Evolutionary conservation across 2,329 filamentous ascomycete species (phyloP), one percentile per base, ranked within the genome.

Genomic region (Cadophora malorum): DNA sequence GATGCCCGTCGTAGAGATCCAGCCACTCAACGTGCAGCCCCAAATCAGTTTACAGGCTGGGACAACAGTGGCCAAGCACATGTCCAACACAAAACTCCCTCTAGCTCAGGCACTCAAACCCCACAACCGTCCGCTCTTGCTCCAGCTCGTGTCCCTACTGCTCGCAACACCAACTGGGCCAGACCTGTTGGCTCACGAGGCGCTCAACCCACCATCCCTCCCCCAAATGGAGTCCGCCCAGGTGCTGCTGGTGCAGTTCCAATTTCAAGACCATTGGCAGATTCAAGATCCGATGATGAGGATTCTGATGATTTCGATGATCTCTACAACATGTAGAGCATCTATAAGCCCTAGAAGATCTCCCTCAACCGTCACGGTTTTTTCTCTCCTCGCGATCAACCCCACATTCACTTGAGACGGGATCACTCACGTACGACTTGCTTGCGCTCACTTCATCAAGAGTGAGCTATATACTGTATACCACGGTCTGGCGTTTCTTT

Each of bases 41-140:
- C 60, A 16, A 59, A 66, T 4, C 12, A 19, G 0, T 73, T 64
- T 31, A 73, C 63, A 50, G 69, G 63, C 2, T 73, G 65, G 33
- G 72, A 73, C 55, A 61, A 67, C 19, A 47, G 25, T 33, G 73
- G 73, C 28, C 52, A 64, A 21, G 50, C 47, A 6, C 70, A 73
- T 21, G 1, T 35, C 19, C 64, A 65, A n/a, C 63, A 67, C 4
- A 21, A 49, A 16, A 4, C 14, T 41, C 55, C 63, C 0, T 69
- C 65, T 19, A 55, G 35, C 12, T 64, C 64, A n/a, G 63, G 28
- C 21, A 33, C 52, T 5, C 25, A 56, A 50, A 28, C n/a, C 9
- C 65, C n/a, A 10, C 38, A 38, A 19, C 25, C 7, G 53, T 4
- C 33, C 33, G 19, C 31, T 50, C 4, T 45, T 21, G 58, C 25